Evolutionary conservation across 2,329 filamentous ascomycete genomes (phyloP).

Genomic region (Trichoderma atrobrunneum): DNA sequence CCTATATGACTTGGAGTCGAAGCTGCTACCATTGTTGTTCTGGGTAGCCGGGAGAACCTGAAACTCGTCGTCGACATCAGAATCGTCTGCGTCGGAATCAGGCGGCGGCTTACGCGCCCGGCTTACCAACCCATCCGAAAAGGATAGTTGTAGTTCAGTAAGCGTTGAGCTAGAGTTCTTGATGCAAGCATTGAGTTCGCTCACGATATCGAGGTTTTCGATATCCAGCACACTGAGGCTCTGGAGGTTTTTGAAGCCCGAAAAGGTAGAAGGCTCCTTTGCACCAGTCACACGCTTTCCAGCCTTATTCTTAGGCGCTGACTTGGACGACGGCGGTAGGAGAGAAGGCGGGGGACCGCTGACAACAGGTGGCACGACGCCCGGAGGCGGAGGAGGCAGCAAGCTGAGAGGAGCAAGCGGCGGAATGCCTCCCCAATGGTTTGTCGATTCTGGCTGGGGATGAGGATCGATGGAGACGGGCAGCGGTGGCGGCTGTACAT

Average conservation of each 20-base stretch:
- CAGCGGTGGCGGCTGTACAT: slow-evolving; percentile 48
- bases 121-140: slow-evolving; percentile 52
- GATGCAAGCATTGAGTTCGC: slow-evolving; percentile 56
- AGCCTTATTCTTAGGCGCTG: slow-evolving; percentile 33
- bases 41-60: slow-evolving; percentile 40
- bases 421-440: slow-evolving; percentile 31
- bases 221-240: slow-evolving; percentile 58
- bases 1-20: slow-evolving; percentile 44
- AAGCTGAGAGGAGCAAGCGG: slow-evolving; percentile 21
- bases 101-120: slow-evolving; percentile 37
- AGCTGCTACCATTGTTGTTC: slow-evolving; percentile 26
- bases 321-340: slow-evolving; percentile 37
- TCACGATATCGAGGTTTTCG: slow-evolving; percentile 53
- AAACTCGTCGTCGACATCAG: slow-evolving; percentile 56
- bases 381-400: slow-evolving; percentile 20
- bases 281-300: slow-evolving; percentile 31
- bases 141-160: slow-evolving; percentile 54
- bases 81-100: slow-evolving; percentile 45
- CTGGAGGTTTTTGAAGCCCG: slow-evolving; percentile 55
- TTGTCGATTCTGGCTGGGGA: slow-evolving; percentile 32
- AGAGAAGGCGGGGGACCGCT: slow-evolving; percentile 31
- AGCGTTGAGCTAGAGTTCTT: slow-evolving; percentile 54
- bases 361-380: slow-evolving; percentile 20
- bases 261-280: slow-evolving; percentile 52
- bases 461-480: slow-evolving; percentile 32